Evolutionary conservation across 1,284 basidiomycete species (phyloP), one percentile per base, ranked within the genome.

Genomic region (Ganoderma sinense): DNA sequence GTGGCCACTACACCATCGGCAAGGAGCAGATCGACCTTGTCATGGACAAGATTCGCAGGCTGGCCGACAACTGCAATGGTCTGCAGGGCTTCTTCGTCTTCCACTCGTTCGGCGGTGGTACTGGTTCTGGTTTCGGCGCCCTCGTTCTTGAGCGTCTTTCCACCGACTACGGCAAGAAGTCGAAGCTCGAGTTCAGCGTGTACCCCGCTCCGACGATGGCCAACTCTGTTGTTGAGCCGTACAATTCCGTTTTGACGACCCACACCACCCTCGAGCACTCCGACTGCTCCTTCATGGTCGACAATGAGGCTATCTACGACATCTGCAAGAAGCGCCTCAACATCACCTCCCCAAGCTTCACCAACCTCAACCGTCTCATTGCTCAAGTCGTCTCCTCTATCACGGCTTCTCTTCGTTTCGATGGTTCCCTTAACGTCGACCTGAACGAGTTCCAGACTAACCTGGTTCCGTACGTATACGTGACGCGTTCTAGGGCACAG

Each of bases 1-100:
- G 97, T 84, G 97, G 97, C 77, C 96, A 97, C 84, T 99, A 99
- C 87, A 99, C 97, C 73, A 93, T 99, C 80, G 97, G 97, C 78
- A 99, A 99, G 85, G 97, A 98, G 84, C 93, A 93, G 84, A 95
- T 96, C 71, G 93, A 94, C 79, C 82, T 88, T 62, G 97, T 98
- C 66, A 95, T 99, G 89, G 98, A 99, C 87, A 97, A 96, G 81
- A 89, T 99, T 78, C 94, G 98, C 82, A 94, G 95, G 78, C 90
- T 99, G 74, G 93, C 97, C 71, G 98, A 99, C 85, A 98, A 98
- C 87, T 99, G 97, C 86, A 91, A 91, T 73, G 98, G 98, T 80
- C 92, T 99, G 58, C 98, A 99, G 85, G 98, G 98, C 78, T 99
- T 99, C 91, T 99, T 99, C 80, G 96, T 99, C 79, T 99, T 99